Evolutionary conservation across 148 eudicot genomes (phyloP), one percentile per base, ranked within the genome.

Genomic region (Suaeda aralocaspica): DNA sequence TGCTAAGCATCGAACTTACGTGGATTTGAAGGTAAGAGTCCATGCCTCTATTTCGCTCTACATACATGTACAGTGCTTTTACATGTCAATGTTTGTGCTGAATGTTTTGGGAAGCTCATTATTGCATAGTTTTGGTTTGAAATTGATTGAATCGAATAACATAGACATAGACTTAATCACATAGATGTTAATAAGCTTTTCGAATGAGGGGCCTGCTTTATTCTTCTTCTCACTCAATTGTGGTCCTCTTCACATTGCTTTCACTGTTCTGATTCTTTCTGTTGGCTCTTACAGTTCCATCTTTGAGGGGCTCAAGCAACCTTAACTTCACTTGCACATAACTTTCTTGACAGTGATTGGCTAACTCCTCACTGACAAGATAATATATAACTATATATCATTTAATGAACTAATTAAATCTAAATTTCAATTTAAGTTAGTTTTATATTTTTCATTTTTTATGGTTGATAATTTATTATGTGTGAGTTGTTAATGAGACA

Each of bases 1-100:
- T 81, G 93, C 90, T 49, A 86, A 86, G 79, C 99, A 95, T 75
- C 84, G 99, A 68, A 95, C 99, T 59, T 95, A 95, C 78, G 99
- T 95, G 55, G 99, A 95, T 82, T 84, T 95, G 81, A 95, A 95
- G 97, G 99, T 95, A 78, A 50, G 51, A 68, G 59, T 64, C 58
- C 45, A n/a, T n/a, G n/a, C n/a, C n/a, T n/a, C n/a, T 8, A 16
- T 22, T 67, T 55, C 48, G 39, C 46, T 73, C 24, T 29, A 50
- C n/a, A 29, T 29, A 50, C n/a, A 13, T 10, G 2, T 63, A 34
- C 44, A 63, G 24, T 57, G 24, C 19, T n/a, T 22, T 9, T 59
- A 50, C 45, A 42, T 50, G 57, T 49, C 59, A 44, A 33, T 48
- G 50, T 80, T 63, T 60, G 15, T 71, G n/a, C 10, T 51, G 58